A percentile compares a stretch with the other conserved stretches of the same genome.
Evolutionary conservation across 371 early-diverging fungal genomes (phyloP).

Genomic region (Circinella minor): DNA sequence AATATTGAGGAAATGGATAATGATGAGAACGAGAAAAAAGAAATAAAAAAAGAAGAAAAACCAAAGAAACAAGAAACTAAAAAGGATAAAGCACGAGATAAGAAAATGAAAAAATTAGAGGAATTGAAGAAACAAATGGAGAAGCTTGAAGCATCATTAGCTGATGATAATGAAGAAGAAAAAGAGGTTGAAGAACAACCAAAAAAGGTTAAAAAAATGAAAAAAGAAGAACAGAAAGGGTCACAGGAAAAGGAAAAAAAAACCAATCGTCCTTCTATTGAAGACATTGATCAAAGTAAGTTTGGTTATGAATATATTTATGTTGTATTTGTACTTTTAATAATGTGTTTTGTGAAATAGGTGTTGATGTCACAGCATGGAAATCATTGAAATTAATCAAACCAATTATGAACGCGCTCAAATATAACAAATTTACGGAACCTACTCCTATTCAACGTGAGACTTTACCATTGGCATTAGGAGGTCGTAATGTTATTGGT

Average conservation of each 20-base stretch:
- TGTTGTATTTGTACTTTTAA: background rate
- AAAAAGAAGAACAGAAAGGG: conserved; percentile 29
- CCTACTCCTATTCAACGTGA: conserved; percentile 97
- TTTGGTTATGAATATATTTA: background rate
- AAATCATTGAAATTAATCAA: conserved; percentile 51
- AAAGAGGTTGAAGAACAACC: conserved; percentile 30
- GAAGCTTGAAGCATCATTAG: conserved; percentile 22
- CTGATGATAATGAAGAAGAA: conserved; percentile 24
- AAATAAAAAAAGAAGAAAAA: conserved; percentile 1
- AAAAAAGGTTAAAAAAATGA: conserved; percentile 24
- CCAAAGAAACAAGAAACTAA: conserved; percentile 3
- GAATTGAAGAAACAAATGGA: conserved; percentile 40
- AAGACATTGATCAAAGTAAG: conserved; percentile 47
- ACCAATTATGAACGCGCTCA: conserved; percentile 67
- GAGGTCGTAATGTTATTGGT: conserved; percentile 92
- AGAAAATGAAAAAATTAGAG: conserved; percentile 7
- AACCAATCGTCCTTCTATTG: conserved; percentile 35
- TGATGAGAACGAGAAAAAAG: conserved; percentile 8
- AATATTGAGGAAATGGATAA: background rate
- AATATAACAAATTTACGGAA: conserved; percentile 67
- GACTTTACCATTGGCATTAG: conserved; percentile 74
- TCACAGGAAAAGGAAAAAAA: conserved; percentile 31
- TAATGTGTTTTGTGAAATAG: conserved; percentile 19
- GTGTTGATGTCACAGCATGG: conserved; percentile 70
- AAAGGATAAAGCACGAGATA: conserved; percentile 12